phyloP scores from a whole-genome alignment of 805 yeast genomes.

The Candida rishiriensis region DNA sequence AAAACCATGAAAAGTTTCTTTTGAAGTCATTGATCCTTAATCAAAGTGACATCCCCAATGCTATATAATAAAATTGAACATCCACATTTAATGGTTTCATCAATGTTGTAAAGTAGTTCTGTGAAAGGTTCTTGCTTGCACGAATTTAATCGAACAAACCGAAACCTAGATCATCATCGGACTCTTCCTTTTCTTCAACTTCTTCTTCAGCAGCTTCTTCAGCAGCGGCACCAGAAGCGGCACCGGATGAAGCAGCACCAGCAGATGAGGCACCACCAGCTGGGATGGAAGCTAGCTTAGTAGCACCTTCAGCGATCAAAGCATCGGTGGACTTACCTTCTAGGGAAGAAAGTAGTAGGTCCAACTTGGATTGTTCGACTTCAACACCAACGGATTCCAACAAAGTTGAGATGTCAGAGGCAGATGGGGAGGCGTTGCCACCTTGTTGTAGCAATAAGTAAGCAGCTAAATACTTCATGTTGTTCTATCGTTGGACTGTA shows the following conservation, averaged over 20 bases:
- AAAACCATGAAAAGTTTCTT: no score
- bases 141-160: conserved; percentile 34
- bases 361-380: conserved; percentile 84
- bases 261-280: conserved; percentile 96
- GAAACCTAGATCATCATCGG: conserved; percentile 79
- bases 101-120: no score
- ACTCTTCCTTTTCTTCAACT: conserved; percentile 57
- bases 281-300: conserved; percentile 96
- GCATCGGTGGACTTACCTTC: conserved; percentile 91
- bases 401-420: conserved; percentile 83
- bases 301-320: conserved; percentile 90
- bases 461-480: conserved; percentile 98
- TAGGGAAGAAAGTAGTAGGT: conserved; percentile 74
- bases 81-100: no score
- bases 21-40: no score
- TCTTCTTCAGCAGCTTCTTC: conserved; percentile 70
- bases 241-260: conserved; percentile 64
- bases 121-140: background rate
- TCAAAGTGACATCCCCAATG: no score
- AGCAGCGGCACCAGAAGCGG: conserved; percentile 65
- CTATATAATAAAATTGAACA: no score
- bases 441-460: conserved; percentile 97
- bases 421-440: conserved; percentile 92
- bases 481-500: conserved; percentile 10
- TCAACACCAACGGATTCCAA: conserved; percentile 95